Evolutionary conservation across 306 rosid species (phyloP).

Genomic region (Cucurbita argyrosperma): DNA sequence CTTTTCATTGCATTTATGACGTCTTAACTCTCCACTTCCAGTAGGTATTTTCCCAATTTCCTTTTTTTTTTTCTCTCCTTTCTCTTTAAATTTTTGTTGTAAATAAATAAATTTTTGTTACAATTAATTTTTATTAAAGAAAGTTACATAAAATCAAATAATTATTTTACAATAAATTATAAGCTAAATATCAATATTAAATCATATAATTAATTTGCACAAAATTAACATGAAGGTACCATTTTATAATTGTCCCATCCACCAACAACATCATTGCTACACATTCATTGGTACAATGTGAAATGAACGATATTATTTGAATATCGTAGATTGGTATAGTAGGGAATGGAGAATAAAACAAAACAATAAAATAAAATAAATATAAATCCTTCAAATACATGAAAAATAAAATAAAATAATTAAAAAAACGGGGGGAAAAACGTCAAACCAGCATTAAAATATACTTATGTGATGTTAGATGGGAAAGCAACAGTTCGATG

Average conservation of each 20-base stretch:
- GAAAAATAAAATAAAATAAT: neutral
- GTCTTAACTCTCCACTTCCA: neutral
- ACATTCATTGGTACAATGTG: neutral
- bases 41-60: neutral
- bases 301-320: neutral
- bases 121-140: no score
- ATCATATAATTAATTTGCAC: no score
- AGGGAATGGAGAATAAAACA: neutral
- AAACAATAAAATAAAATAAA: neutral
- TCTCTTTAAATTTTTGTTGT: no score
- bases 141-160: no score
- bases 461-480: neutral
- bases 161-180: no score
- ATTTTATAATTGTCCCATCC: neutral
- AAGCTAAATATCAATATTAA: no score
- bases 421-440: no score
- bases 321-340: neutral
- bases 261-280: neutral
- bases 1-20: conserved; percentile 1
- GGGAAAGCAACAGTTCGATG: conserved; percentile 3
- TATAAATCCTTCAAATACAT: neutral
- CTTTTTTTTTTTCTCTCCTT: neutral
- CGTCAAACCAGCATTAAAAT: neutral
- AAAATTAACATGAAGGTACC: neutral
- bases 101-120: no score